Conservation (phyloP, 2,329 filamentous ascomycete species). For the Trichoderma gracile region DNA sequence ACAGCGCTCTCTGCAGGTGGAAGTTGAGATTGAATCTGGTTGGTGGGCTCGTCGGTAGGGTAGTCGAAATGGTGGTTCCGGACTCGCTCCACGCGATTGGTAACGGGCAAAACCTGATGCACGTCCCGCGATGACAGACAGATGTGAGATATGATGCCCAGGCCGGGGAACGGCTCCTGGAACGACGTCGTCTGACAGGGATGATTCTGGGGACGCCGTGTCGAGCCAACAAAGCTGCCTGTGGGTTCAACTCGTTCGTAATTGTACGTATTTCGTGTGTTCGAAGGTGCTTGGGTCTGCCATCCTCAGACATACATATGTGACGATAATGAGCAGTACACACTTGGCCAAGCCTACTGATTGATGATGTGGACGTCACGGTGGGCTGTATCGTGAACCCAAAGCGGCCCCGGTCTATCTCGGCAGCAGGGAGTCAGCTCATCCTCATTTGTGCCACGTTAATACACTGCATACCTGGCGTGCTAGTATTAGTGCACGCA, state of each 20-base stretch:
- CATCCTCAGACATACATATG: background rate
- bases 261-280: background rate
- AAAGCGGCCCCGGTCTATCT: background rate
- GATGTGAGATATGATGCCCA: slow-evolving; percentile 26
- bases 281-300: background rate
- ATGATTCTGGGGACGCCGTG: slow-evolving; percentile 15
- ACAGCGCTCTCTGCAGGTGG: background rate
- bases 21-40: slow-evolving; percentile 3
- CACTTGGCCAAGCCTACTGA: background rate
- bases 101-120: slow-evolving; percentile 24
- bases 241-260: background rate
- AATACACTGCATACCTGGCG: background rate
- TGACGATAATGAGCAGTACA: background rate
- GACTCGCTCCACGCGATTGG: slow-evolving; percentile 24
- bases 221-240: slow-evolving; percentile 17
- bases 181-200: slow-evolving; percentile 19
- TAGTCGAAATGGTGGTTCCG: slow-evolving; percentile 10
- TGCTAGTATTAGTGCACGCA: background rate
- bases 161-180: slow-evolving; percentile 24
- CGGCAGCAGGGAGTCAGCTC: background rate
- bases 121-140: slow-evolving; percentile 27
- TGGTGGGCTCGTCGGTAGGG: slow-evolving; percentile 4
- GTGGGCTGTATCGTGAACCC: background rate
- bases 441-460: slow-evolving; percentile 5
- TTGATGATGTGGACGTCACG: background rate